These are phyloP conservation scores for Yarrowia porcina DNA, from an alignment of 805 yeast species.

Conservation along the genomic window DNA sequence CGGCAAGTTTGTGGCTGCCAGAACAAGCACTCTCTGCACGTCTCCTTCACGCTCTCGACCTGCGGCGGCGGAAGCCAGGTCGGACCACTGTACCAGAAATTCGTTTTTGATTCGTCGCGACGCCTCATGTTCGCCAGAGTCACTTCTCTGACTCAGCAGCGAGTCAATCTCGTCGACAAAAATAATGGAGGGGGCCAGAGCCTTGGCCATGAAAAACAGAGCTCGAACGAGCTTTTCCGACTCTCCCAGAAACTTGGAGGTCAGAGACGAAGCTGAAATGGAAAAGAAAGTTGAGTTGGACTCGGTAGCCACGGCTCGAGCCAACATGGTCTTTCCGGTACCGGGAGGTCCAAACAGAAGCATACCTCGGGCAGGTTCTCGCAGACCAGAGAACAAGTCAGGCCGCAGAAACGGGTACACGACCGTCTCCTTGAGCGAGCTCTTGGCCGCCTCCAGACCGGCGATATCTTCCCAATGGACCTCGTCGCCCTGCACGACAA, in stretches of 20 bases:
- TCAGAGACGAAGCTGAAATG: constrained; percentile 83
- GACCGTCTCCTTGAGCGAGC: constrained; percentile 86
- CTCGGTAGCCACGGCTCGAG: constrained; percentile 94
- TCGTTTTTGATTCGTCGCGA: constrained; percentile 88
- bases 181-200: constrained; percentile 85
- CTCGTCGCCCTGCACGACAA: constrained; percentile 84
- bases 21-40: constrained; percentile 69
- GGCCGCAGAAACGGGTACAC: constrained; percentile 95
- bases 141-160: constrained; percentile 73
- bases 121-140: constrained; percentile 77
- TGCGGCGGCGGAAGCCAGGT: constrained; percentile 81
- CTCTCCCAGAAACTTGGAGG: constrained; percentile 82
- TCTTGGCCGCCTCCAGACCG: constrained; percentile 85
- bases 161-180: constrained; percentile 97
- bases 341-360: constrained; percentile 96
- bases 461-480: constrained; percentile 95
- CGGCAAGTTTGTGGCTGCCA: constrained; percentile 94
- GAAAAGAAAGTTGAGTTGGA: constrained; percentile 89
- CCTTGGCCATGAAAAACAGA: constrained; percentile 76
- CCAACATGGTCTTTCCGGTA: constrained; percentile 97
- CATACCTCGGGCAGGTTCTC: constrained; percentile 98
- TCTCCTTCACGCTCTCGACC: constrained; percentile 54
- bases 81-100: constrained; percentile 92
- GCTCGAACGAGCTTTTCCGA: constrained; percentile 92
- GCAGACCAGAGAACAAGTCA: constrained; percentile 80